Evolutionary conservation across 2,329 filamentous ascomycete species (phyloP).

Genomic region (Fonsecaea erecta): DNA sequence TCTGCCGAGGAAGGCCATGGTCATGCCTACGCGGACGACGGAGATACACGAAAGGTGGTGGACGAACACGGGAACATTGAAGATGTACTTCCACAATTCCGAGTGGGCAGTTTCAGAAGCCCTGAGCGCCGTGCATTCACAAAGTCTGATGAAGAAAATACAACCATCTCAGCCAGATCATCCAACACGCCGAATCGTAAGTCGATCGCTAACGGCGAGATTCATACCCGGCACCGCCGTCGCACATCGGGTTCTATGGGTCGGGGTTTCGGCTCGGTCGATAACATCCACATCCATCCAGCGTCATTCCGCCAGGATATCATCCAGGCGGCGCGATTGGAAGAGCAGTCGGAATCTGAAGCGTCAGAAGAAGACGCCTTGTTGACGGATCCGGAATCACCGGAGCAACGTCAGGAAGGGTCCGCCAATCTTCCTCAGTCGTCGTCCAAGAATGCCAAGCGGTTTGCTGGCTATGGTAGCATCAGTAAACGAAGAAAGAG

Average conservation of each 20-base stretch:
- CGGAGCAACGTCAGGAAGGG: constrained; percentile 40
- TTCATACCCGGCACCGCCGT: constrained; percentile 58
- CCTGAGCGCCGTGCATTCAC: constrained; percentile 38
- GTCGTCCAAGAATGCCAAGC: constrained; percentile 39
- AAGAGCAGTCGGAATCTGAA: constrained; percentile 56
- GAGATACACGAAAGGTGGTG: constrained; percentile 46
- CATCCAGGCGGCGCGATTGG: constrained; percentile 75
- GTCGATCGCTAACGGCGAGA: constrained; percentile 33
- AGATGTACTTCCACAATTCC: constrained; percentile 67
- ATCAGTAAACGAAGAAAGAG: constrained; percentile 39
- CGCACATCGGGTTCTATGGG: constrained; percentile 66
- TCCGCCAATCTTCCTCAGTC: constrained; percentile 26
- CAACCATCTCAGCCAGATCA: constrained; percentile 38
- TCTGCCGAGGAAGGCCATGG: constrained; percentile 60
- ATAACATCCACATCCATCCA: constrained; percentile 80
- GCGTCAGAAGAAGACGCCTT: constrained; percentile 50
- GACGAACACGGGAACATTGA: constrained; percentile 64
- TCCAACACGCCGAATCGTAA: constrained; percentile 41
- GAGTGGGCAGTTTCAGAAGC: constrained; percentile 55
- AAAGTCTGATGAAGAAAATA: constrained; percentile 40
- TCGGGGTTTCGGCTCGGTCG: constrained; percentile 61
- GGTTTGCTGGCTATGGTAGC: constrained; percentile 31
- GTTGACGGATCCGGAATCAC: constrained; percentile 41
- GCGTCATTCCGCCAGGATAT: constrained; percentile 91
- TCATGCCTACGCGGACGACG: constrained; percentile 46